phyloP scores from a whole-genome alignment of 2,329 filamentous ascomycete species.

The Pseudogymnoascus sp. region DNA sequence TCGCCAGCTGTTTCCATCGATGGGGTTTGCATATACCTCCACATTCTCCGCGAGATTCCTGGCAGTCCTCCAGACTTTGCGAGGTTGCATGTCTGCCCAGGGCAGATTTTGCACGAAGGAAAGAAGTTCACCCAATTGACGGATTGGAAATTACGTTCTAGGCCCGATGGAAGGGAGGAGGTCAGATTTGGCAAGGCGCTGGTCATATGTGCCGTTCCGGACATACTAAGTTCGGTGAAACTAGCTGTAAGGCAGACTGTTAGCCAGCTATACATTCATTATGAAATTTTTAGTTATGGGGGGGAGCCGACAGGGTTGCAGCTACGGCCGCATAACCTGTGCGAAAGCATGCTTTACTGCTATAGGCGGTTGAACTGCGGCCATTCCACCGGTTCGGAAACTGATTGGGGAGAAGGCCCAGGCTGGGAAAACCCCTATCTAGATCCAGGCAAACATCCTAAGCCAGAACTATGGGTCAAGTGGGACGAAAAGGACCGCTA shows the following conservation, averaged over 20 bases:
- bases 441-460: background rate
- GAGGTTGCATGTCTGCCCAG: background rate
- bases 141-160: background rate
- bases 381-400: background rate
- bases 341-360: background rate
- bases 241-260: background rate
- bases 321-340: background rate
- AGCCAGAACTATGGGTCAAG: background rate
- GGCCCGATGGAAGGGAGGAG: background rate
- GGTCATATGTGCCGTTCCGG: background rate
- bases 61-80: background rate
- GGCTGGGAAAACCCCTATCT: background rate
- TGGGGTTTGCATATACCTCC: background rate
- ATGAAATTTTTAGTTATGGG: background rate
- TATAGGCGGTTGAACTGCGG: background rate
- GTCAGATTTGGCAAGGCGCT: no score
- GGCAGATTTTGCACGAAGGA: background rate
- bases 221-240: background rate
- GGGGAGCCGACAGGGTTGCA: background rate
- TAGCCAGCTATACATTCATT: background rate
- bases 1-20: background rate
- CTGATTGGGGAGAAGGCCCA: background rate
- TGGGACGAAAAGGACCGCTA: background rate
- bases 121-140: background rate
- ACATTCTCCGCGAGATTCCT: background rate